Evolutionary conservation across 108 stramenopile genomes (phyloP).

Genomic region (Nitzschia sp.): DNA sequence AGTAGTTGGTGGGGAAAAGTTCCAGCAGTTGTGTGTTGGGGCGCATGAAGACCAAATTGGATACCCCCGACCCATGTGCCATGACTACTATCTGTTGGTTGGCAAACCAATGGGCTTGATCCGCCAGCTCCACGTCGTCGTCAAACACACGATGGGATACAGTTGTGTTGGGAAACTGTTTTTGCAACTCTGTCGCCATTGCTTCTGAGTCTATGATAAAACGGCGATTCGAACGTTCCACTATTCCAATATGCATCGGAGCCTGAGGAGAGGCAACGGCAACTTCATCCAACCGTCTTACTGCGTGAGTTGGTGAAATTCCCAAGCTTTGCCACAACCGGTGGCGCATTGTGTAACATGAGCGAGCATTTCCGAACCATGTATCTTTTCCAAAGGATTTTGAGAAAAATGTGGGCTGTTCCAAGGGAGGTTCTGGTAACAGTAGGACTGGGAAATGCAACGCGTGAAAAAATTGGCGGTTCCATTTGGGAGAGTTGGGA

Average conservation of each 20-base stretch:
- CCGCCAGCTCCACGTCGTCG: background rate
- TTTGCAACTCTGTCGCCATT: constrained; percentile 3
- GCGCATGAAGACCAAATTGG: constrained; percentile 23
- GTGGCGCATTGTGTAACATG: background rate
- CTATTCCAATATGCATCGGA: background rate
- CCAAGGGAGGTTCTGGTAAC: background rate
- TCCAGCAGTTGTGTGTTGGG: constrained; percentile 11
- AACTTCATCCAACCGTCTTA: too few species aligned
- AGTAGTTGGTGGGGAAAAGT: constrained; percentile 17
- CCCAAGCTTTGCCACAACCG: background rate
- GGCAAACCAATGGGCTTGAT: constrained; percentile 20
- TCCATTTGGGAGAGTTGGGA: background rate
- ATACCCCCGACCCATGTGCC: constrained; percentile 19
- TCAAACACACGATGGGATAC: constrained; percentile 2
- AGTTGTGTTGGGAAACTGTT: constrained; percentile 4
- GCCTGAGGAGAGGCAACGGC: background rate
- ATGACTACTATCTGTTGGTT: constrained; percentile 5
- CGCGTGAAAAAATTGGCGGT: constrained; percentile 1
- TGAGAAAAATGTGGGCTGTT: background rate
- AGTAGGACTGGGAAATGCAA: background rate
- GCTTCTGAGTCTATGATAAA: background rate
- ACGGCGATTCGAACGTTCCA: background rate
- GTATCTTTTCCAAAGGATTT: constrained; percentile 2
- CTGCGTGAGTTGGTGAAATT: background rate
- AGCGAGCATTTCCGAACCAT: constrained; percentile 4